Evolutionary conservation across 495 filamentous ascomycete species (phyloP).

Genomic region (Talaromyces liani): DNA sequence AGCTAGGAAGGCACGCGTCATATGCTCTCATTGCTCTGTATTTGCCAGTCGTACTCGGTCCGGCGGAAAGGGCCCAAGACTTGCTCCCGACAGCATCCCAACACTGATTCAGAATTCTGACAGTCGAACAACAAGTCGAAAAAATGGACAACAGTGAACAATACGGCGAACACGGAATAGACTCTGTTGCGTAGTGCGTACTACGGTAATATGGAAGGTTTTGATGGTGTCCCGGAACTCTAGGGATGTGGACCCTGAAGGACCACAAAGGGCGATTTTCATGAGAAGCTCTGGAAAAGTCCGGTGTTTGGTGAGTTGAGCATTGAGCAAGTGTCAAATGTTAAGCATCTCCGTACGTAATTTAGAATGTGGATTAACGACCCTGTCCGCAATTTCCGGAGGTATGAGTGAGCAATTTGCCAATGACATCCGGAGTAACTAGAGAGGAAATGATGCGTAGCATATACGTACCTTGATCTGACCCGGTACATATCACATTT

Average conservation of each 20-base stretch:
- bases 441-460: neutral
- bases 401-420: neutral
- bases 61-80: too few relatives aligned
- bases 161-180: neutral
- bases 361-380: neutral
- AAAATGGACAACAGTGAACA: neutral
- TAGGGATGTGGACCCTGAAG: constrained; percentile 1
- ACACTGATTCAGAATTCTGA: neutral
- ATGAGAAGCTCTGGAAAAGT: neutral
- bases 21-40: neutral
- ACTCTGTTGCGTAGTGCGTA: neutral
- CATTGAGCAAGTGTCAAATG: neutral
- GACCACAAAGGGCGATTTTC: neutral
- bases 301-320: neutral
- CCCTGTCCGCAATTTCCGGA: neutral
- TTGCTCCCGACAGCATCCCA: neutral
- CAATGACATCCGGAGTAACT: neutral
- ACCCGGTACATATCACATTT: neutral
- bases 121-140: neutral
- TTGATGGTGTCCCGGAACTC: constrained; percentile 3
- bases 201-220: neutral
- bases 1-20: neutral
- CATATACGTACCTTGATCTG: neutral
- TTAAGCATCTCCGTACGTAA: neutral
- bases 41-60: neutral